These are phyloP conservation scores for Xylaria nigripes DNA, from an alignment of 495 filamentous ascomycete genomes.

Conservation along the genomic window DNA sequence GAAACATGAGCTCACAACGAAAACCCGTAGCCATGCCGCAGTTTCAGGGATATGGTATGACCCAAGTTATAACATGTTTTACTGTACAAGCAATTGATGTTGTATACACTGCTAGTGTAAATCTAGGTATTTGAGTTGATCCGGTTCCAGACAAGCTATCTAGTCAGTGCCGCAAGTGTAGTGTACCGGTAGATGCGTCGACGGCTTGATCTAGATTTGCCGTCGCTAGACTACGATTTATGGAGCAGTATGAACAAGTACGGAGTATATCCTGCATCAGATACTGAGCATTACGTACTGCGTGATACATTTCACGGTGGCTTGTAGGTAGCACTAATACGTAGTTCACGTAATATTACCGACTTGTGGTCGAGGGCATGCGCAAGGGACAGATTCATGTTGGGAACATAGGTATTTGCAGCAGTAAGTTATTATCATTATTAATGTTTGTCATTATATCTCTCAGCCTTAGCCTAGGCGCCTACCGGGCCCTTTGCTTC, in stretches of 20 bases:
- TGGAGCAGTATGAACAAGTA: background rate
- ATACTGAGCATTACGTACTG: background rate
- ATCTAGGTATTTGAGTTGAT: too few species aligned
- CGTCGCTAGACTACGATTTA: background rate
- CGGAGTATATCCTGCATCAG: background rate
- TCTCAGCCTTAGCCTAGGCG: slow-evolving; percentile 47
- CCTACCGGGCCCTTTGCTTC: slow-evolving; percentile 55
- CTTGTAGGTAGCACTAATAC: too few species aligned
- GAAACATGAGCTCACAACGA: too few species aligned
- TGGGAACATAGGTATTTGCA: background rate
- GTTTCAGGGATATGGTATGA: too few species aligned
- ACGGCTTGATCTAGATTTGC: background rate
- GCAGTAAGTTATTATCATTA: slow-evolving; percentile 2
- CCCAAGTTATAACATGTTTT: too few species aligned
- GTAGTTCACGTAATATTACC: background rate
- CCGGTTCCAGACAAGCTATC: too few species aligned
- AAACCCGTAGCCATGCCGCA: too few species aligned
- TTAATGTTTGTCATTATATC: background rate
- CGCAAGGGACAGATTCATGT: background rate
- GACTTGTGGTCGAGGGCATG: background rate
- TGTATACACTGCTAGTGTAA: too few species aligned
- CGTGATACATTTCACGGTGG: background rate
- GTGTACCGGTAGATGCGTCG: background rate
- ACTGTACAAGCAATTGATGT: too few species aligned
- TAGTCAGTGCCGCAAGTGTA: too few species aligned